These are phyloP conservation scores for Trichocladium antarcticum DNA, from an alignment of 495 filamentous ascomycete species.

Conservation along the genomic window DNA sequence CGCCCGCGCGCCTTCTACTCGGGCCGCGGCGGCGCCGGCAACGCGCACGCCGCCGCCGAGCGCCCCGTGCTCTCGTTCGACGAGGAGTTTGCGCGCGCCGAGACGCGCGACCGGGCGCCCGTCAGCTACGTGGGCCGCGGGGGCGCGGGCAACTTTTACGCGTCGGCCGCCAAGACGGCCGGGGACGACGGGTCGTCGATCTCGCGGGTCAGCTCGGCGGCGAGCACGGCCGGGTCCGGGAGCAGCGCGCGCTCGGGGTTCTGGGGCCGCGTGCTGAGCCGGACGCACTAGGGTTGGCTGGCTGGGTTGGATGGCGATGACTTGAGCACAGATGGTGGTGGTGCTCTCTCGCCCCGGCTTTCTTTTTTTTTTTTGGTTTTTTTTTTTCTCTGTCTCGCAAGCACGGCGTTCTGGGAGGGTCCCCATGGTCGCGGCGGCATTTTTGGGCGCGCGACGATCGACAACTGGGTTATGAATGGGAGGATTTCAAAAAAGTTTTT, in stretches of 20 bases:
- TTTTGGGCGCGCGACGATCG: no score
- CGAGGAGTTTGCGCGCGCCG: conserved; percentile 67
- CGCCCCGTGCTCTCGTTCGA: conserved; percentile 79
- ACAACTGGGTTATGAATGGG: conserved; percentile 6
- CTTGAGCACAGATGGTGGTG: not conserved
- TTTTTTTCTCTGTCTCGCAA: conserved; percentile 1
- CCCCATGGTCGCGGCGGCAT: no score
- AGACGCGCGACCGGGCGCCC: conserved; percentile 46
- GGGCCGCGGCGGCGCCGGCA: conserved; percentile 85
- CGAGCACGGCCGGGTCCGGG: conserved; percentile 1
- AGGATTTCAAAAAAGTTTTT: conserved; percentile 1
- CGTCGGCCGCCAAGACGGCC: not conserved
- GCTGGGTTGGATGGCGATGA: no score
- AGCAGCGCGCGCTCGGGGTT: no score
- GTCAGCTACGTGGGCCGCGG: conserved; percentile 72
- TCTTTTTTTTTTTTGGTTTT: not conserved
- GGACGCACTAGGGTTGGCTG: no score
- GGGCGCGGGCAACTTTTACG: conserved; percentile 69
- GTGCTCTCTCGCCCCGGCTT: not conserved
- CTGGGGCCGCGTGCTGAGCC: no score
- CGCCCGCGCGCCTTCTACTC: conserved; percentile 55
- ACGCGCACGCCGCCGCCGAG: conserved; percentile 54
- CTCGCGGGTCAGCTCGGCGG: not conserved
- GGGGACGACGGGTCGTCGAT: not conserved
- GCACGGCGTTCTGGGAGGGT: conserved; percentile 10